Evolutionary conservation across 176 grass and related monocot species (phyloP), one percentile per base, ranked within the genome.

Genomic region (Aegilops sharonensis): DNA sequence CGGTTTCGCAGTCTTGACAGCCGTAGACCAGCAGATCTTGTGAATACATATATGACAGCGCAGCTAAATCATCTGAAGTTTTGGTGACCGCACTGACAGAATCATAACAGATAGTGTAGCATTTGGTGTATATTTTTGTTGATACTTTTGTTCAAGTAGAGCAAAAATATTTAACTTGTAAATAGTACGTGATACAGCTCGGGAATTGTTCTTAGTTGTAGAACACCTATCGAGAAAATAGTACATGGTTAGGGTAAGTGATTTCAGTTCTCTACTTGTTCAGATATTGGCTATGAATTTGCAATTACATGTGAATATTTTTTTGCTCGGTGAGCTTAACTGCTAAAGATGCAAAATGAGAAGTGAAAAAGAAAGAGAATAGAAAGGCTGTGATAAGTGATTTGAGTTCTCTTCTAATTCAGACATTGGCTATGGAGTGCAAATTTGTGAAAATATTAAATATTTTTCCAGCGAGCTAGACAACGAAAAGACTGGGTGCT

Each of bases 1-100:
- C 79, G 2, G 47, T 81, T 68, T 84, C 84, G 8, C 72, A 77
- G 61, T 78, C 84, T 11, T 83, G 60, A 84, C 61, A 84, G 12
- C n/a, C n/a, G 9, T 68, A 69, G 78, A 62, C 12, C 13, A 52
- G 70, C 7, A 47, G 35, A 52, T 37, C 37, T 69, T 81, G 83
- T 85, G 81, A 81, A 81, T 85, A 81, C 29, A 45, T 31, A 85
- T 62, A 65, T 35, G 43, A 68, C 69, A 57, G 10, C 11, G 0
- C 42, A 42, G 52, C 8, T 57, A 75, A 68, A 81, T 81, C 4
- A 45, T 85, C 10, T 68, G 36, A 89, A 69, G 21, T 81, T 61
- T 85, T 61, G 68, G 20, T 75, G 54, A 18, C 10, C 4, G 9
- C 59, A 21, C 18, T 67, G 34, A 56, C 60, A 68, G 14, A 20